phyloP scores from a whole-genome alignment of 169 alveolate genomes.

The Plasmodium vinckei region DNA sequence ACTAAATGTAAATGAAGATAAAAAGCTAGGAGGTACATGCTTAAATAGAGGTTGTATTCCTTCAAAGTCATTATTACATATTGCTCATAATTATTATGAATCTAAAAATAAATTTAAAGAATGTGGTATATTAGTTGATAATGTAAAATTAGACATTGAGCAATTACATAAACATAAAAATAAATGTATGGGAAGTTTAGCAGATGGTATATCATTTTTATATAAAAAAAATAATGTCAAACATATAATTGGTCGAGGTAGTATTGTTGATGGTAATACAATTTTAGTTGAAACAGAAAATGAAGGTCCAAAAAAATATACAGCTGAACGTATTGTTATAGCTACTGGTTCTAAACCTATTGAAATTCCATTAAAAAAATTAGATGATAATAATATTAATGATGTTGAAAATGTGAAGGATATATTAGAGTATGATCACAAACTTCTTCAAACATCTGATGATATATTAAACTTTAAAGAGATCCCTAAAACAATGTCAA shows the following conservation, averaged over 20 bases:
- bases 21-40: conserved; percentile 98
- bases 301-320: conserved; percentile 27
- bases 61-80: conserved; percentile 95
- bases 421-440: conserved; percentile 82
- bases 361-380: conserved; percentile 88
- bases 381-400: conserved; percentile 86
- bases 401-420: conserved; percentile 88
- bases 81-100: conserved; percentile 93
- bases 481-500: conserved; percentile 93
- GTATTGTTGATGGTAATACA: conserved; percentile 35
- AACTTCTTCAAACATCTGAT: conserved; percentile 79
- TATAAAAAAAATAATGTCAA: conserved; percentile 95
- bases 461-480: conserved; percentile 80
- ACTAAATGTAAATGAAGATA: conserved; percentile 95
- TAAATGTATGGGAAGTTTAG: conserved; percentile 89
- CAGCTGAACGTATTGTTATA: conserved; percentile 71
- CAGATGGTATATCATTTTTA: conserved; percentile 93
- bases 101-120: conserved; percentile 65
- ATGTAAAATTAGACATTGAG: conserved; percentile 86
- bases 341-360: conserved; percentile 97
- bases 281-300: conserved; percentile 31
- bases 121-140: conserved; percentile 78
- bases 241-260: conserved; percentile 88
- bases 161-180: conserved; percentile 88
- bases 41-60: conserved; percentile 99